Conservation (phyloP, 805 yeast genomes). For the Tetrapisispora pingtungensis region DNA sequence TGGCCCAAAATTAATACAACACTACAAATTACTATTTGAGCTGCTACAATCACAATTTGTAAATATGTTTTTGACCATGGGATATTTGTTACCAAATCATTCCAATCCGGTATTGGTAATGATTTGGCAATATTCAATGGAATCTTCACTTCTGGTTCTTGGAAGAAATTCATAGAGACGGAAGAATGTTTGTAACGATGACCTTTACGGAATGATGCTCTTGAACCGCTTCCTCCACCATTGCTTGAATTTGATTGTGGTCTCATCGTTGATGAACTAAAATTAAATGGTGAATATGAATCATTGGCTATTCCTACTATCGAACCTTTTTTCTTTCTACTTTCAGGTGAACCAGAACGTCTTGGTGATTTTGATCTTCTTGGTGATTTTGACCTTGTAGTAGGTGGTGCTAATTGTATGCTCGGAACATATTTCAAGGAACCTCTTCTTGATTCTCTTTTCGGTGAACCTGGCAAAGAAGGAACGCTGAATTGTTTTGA, state of each 20-base stretch:
- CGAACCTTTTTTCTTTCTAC: constrained; percentile 14
- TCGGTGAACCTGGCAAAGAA: not conserved
- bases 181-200: constrained; percentile 94
- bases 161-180: constrained; percentile 90
- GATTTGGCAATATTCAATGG: constrained; percentile 70
- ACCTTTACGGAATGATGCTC: constrained; percentile 76
- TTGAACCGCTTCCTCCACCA: constrained; percentile 20
- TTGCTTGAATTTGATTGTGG: constrained; percentile 6
- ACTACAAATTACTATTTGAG: constrained; percentile 48
- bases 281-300: constrained; percentile 20
- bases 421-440: constrained; percentile 26
- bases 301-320: constrained; percentile 10
- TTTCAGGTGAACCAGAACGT: constrained; percentile 7
- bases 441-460: constrained; percentile 15
- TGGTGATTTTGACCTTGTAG: constrained; percentile 22
- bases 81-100: constrained; percentile 55
- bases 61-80: constrained; percentile 43
- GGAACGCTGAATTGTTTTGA: not conserved
- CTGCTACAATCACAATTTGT: constrained; percentile 46
- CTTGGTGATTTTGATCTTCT: constrained; percentile 24
- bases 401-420: constrained; percentile 25
- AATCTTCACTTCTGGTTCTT: constrained; percentile 73
- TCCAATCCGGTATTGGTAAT: constrained; percentile 36
- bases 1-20: constrained; percentile 53
- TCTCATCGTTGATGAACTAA: constrained; percentile 11